phyloP scores from a whole-genome alignment of 768 basidiomycete species.

The Suillus luteus region DNA sequence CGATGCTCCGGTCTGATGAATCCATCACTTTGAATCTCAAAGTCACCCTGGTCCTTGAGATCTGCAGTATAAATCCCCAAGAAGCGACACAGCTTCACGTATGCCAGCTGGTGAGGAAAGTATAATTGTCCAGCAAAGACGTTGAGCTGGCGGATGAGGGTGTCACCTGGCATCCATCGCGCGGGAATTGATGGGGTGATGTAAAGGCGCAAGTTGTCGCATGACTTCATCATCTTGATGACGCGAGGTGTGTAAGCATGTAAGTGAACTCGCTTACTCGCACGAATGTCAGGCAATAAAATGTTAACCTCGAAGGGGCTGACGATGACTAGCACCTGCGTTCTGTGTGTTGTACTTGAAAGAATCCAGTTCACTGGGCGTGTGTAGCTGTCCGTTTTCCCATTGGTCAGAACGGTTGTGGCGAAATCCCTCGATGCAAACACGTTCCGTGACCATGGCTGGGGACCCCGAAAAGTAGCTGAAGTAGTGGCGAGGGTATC shows the following conservation, averaged over 20 bases:
- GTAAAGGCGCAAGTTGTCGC: slow-evolving; percentile 35
- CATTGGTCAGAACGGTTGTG: slow-evolving; percentile 3
- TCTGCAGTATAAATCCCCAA: slow-evolving; percentile 43
- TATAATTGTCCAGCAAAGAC: slow-evolving; percentile 50
- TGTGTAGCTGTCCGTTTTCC: slow-evolving; percentile 34
- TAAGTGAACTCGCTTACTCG: slow-evolving; percentile 35
- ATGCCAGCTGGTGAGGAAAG: slow-evolving; percentile 34
- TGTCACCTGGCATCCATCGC: slow-evolving; percentile 17
- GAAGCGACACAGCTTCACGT: slow-evolving; percentile 37
- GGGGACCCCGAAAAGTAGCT: slow-evolving; percentile 18
- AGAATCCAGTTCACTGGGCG: slow-evolving; percentile 48
- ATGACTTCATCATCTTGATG: slow-evolving; percentile 33
- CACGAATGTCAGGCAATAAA: slow-evolving; percentile 40
- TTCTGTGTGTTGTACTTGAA: slow-evolving; percentile 34
- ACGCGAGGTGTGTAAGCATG: slow-evolving; percentile 45
- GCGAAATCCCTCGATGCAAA: slow-evolving; percentile 23
- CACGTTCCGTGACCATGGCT: slow-evolving; percentile 21
- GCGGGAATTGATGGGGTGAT: slow-evolving; percentile 23
- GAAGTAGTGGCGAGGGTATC: slow-evolving; percentile 14
- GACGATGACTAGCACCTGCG: slow-evolving; percentile 35
- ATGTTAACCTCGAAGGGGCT: slow-evolving; percentile 44
- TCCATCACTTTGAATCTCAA: slow-evolving; percentile 25
- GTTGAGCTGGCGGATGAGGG: slow-evolving; percentile 38
- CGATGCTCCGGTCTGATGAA: slow-evolving; percentile 23
- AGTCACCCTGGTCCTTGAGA: slow-evolving; percentile 48